These are phyloP conservation scores for Aspergillus niger DNA, from an alignment of 2,329 filamentous ascomycete species.

Conservation along the genomic window DNA sequence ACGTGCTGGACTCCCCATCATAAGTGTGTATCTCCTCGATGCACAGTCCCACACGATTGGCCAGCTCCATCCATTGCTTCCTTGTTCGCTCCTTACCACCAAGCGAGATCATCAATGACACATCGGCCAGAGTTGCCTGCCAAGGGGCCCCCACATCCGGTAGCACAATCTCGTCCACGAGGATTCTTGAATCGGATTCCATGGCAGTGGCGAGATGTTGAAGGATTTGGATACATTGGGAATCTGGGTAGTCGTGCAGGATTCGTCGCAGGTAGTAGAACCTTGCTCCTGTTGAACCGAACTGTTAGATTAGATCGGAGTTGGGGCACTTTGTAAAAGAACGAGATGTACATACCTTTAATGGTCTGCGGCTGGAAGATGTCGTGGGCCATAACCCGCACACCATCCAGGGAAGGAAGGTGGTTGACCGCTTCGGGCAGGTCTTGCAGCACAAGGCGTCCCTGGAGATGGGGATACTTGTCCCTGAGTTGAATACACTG, in stretches of 20 bases:
- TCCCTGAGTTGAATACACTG: slow-evolving; percentile 37
- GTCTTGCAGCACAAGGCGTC: slow-evolving; percentile 47
- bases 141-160: slow-evolving; percentile 31
- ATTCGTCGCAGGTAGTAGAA: slow-evolving; percentile 35
- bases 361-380: slow-evolving; percentile 21
- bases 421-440: slow-evolving; percentile 33
- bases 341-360: too few relatives aligned
- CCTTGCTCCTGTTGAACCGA: slow-evolving; percentile 21
- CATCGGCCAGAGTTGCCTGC: slow-evolving; percentile 21
- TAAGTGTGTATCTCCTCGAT: too few relatives aligned
- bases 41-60: neutral
- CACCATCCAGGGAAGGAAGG: slow-evolving; percentile 28
- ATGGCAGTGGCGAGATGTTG: slow-evolving; percentile 26
- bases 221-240: slow-evolving; percentile 32
- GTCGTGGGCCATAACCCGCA: slow-evolving; percentile 23
- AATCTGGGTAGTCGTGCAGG: slow-evolving; percentile 33
- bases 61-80: slow-evolving; percentile 4
- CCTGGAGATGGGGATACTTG: slow-evolving; percentile 35
- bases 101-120: slow-evolving; percentile 23
- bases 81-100: slow-evolving; percentile 5
- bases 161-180: slow-evolving; percentile 50
- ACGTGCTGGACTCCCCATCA: too few relatives aligned
- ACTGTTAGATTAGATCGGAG: too few relatives aligned
- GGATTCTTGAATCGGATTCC: slow-evolving; percentile 34
- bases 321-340: too few relatives aligned